Evolutionary conservation across 371 early-diverging fungal species (phyloP).

Genomic region (Mucor saturninus): DNA sequence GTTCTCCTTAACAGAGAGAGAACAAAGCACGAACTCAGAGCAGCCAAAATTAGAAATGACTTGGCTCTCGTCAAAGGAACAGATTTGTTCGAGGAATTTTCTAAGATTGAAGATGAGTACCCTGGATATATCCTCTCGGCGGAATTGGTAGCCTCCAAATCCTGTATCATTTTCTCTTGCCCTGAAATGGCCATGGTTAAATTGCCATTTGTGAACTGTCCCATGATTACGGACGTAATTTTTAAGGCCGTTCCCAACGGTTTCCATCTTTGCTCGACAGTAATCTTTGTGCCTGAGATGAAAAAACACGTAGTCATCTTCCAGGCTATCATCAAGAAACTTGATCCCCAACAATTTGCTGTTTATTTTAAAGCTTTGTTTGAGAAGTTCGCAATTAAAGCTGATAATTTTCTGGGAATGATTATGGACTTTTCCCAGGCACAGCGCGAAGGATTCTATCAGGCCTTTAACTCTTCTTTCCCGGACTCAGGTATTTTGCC

Average conservation of each 20-base stretch:
- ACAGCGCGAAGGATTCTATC: too few relatives aligned
- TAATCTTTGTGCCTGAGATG: neutral
- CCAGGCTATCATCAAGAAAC: constrained; percentile 11
- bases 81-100: neutral
- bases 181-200: neutral
- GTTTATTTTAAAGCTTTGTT: neutral
- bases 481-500: too few relatives aligned
- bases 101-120: constrained; percentile 1
- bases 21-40: neutral
- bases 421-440: neutral
- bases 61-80: neutral
- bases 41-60: neutral
- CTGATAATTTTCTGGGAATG: neutral
- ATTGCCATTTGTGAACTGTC: neutral
- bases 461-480: too few relatives aligned
- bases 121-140: neutral
- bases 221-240: constrained; percentile 8
- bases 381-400: neutral
- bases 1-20: neutral
- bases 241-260: constrained; percentile 3
- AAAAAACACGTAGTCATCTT: constrained; percentile 9
- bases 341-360: constrained; percentile 2
- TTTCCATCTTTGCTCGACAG: constrained; percentile 13
- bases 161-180: neutral
- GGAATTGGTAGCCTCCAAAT: neutral